Base-by-base conservation (phyloP, 768 basidiomycete genomes). In the Podaxis mareebaensis region DNA sequence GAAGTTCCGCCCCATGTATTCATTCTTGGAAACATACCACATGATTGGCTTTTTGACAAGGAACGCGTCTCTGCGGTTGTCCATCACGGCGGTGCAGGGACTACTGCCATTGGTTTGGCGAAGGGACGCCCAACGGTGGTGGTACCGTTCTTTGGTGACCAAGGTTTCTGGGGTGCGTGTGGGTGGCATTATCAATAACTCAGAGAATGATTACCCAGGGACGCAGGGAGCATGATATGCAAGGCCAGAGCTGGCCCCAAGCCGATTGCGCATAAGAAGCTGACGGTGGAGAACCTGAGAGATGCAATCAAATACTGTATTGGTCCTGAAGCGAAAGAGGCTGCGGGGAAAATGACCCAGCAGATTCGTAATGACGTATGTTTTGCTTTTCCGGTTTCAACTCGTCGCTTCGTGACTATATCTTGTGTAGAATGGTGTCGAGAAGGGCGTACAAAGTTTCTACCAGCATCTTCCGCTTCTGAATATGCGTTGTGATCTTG, bases 111-210 rank as follows among this genome's bases (percentile, higher is more conserved):
- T 36, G 88, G 87, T 0, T 73, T 89, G 5, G 74, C 82, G 3
- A 83, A 85, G 64, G 86, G 86, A 0, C 72, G 81, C 8, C 86
- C 88, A 1, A 88, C 86, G 0, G 79, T 87, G 8, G 81, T 88
- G 3, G 82, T 87, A 0, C 86, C 86, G 0, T 88, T 87, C 74
- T 89, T 89, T 68, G 87, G 87, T 0, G 87, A 89, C 66, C 87
- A 89, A 67, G 79, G 73, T 1, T 84, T 83, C 68, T 84, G 84
- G 83, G 82, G 81, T 78, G 65, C 22, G 72, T 67, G 22, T 22
- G 17, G 20, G 17, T 66, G 22, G 69, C 68, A 54, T 22, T 40
- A 73, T 68, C 71, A 67, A 69, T 8, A 2, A 10, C 71, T 72
- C 72, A 2, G n/a, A 36, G 6, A 7, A 36, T 67, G 71, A 57